These are phyloP conservation scores for Fusarium buharicum DNA, from an alignment of 2,329 filamentous ascomycete species.

Conservation along the genomic window DNA sequence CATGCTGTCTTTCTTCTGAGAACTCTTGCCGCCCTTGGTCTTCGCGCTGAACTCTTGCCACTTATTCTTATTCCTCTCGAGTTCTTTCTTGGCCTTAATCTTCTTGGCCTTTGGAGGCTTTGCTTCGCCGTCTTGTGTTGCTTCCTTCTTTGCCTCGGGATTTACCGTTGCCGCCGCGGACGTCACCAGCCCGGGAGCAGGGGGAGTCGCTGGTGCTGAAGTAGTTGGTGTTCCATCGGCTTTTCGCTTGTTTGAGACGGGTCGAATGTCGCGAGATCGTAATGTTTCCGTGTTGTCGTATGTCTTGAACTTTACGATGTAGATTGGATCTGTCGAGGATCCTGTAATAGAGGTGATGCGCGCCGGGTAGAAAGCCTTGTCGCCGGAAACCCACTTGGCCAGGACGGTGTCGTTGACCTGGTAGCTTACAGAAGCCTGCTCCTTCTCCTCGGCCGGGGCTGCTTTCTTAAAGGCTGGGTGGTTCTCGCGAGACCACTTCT, in stretches of 20 bases:
- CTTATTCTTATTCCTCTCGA: conserved; percentile 90
- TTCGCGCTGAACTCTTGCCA: conserved; percentile 95
- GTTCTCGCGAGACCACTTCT: conserved; percentile 84
- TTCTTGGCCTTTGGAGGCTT: conserved; percentile 87
- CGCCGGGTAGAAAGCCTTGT: conserved; percentile 90
- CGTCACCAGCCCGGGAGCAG: conserved; percentile 59
- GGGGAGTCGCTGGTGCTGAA: conserved; percentile 52
- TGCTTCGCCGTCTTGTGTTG: conserved; percentile 70
- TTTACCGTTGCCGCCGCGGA: conserved; percentile 69
- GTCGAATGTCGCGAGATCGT: conserved; percentile 83
- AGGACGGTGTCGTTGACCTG: conserved; percentile 89
- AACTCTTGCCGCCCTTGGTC: conserved; percentile 71
- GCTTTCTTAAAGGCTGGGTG: conserved; percentile 78
- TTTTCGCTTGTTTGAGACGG: conserved; percentile 84
- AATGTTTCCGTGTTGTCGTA: conserved; percentile 88
- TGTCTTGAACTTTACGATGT: conserved; percentile 93
- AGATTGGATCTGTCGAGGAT: conserved; percentile 88
- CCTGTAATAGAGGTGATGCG: conserved; percentile 94
- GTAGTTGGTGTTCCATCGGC: conserved; percentile 76
- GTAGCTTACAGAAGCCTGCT: conserved; percentile 67
- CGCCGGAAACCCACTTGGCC: conserved; percentile 90
- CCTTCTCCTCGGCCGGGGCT: conserved; percentile 60
- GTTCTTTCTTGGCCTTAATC: conserved; percentile 88
- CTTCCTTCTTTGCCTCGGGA: conserved; percentile 69
- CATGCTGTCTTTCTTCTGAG: conserved; percentile 91